Base-by-base conservation (phyloP, 148 eudicot species). In the Fagopyrum homotropicum region DNA sequence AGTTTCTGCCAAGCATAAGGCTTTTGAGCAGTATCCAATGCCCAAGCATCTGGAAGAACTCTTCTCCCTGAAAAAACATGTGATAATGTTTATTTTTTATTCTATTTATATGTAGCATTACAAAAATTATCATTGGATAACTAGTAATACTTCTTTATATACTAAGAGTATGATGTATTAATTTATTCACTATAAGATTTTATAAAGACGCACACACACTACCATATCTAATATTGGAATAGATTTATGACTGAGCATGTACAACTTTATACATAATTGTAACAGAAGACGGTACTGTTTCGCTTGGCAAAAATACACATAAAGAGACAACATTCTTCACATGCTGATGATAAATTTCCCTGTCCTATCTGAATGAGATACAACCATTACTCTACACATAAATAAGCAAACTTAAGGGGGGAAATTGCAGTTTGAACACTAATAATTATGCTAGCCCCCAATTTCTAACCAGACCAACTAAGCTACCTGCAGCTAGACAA, bases 11-110 rank as follows among this genome's bases (percentile, higher is more conserved):
- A 92, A 45, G 79, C 90, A 82, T 95, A 95, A 60, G 97, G 97
- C 81, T 95, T 95, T 75, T 90, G 93, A 82, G 98, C 96, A 78
- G 98, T 95, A 80, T 95, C 97, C 85, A 95, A 86, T 75, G 84
- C 96, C 97, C 97, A 95, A 72, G 92, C 91, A 86, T 92, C 98
- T 72, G 97, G 86, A 60, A 92, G 81, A 80, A 86, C 97, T 82
- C 97, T 90, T 83, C 90, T 89, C 71, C 98, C 98, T 92, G 82
- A 83, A 77, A 76, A 45, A 47, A 44, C 54, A 47, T 71, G 73
- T 44, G 40, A 71, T 71, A 46, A 6, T 40, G 17, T 35, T 35
- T 14, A 35, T 40, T 11, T 63, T 29, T 15, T 26, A 9, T 64
- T 35, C 70, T 4, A 10, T 12, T 35, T 64, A 35, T 35, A 64